phyloP scores from a whole-genome alignment of 495 filamentous ascomycete genomes.

The Penicillium alfredii region DNA sequence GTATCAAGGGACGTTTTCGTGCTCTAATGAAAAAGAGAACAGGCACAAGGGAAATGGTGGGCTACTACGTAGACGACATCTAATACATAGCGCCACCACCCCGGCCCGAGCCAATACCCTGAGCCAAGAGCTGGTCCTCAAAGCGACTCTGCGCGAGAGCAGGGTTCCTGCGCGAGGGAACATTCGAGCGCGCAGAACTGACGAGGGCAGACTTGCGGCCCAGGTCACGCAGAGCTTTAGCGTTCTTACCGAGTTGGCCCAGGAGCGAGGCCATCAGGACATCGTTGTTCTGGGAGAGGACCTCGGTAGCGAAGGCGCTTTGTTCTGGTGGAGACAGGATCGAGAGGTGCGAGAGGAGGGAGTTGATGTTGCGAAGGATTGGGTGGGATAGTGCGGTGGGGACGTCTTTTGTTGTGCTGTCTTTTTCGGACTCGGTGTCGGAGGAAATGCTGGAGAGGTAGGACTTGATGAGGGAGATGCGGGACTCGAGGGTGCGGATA shows the following conservation, averaged over 20 bases:
- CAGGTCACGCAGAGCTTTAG: constrained; percentile 59
- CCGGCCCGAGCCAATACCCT: constrained; percentile 7
- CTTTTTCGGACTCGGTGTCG: constrained; percentile 42
- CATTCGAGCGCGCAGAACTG: constrained; percentile 4
- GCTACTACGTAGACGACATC: no score
- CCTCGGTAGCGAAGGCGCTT: constrained; percentile 56
- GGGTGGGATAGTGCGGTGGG: constrained; percentile 32
- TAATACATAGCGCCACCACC: constrained; percentile 5
- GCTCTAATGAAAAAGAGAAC: neutral
- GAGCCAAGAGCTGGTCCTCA: constrained; percentile 24
- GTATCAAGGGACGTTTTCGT: constrained; percentile 1
- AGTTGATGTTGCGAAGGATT: constrained; percentile 53
- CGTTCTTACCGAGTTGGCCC: constrained; percentile 58
- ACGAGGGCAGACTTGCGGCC: constrained; percentile 67
- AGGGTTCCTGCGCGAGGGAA: constrained; percentile 30
- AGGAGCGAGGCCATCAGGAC: constrained; percentile 69
- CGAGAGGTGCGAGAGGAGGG: constrained; percentile 48
- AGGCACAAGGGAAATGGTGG: no score
- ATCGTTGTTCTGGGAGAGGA: constrained; percentile 68
- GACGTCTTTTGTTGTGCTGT: constrained; percentile 23
- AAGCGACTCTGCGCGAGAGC: constrained; percentile 17
- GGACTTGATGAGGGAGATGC: constrained; percentile 72
- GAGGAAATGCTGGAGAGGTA: constrained; percentile 73
- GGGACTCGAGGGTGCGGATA: constrained; percentile 80
- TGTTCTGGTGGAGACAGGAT: constrained; percentile 45